Base-by-base conservation (phyloP, 352 stramenopile genomes). In the Phytophthora gonapodyides region DNA sequence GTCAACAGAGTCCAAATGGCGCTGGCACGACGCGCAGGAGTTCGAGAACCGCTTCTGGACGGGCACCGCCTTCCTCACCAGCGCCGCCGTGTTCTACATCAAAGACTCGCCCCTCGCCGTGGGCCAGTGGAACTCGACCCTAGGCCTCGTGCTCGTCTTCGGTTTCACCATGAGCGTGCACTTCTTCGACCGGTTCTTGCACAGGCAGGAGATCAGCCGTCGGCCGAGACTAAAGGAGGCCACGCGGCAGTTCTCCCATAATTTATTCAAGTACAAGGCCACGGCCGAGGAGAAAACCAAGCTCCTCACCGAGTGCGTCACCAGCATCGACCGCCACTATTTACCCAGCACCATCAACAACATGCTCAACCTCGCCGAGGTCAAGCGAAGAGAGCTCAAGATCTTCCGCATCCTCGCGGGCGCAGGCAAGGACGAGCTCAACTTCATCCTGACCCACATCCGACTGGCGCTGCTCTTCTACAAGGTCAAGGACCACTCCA, bases 11-110 rank as follows among this genome's bases (percentile, higher is more conserved):
- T 88, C 80, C 40, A 88, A 89, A 36, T 96, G 85, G 85, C 81
- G 84, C 52, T 94, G 84, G 80, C 86, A 94, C 72, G 81, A 94
- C 58, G 86, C 88, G 15, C 87, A 97, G 62, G 96, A 98, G 76
- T 98, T 98, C 64, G 96, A 99, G 74, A 99, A 99, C 81, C 84
- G 94, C 59, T 99, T 99, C 70, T 98, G 94, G 96, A 98, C 94
- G 6, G 83, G 97, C 61, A 97, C 96, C 31, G 92, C 91, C 10
- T 90, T 97, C 50, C 63, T 98, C n/a, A 92, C 98, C 46, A 96
- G 86, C 44, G 88, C 84, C 1, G 91, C 92, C n/a, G 67, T 96
- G 41, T 76, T 98, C 16, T 98, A 98, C 65, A 93, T 97, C 37
- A 83, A 93, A 54, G 96, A 99, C 80, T 98, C 93, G 36, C 96